Conservation (phyloP, 202 grass and related monocot genomes). For the Setaria italica region DNA sequence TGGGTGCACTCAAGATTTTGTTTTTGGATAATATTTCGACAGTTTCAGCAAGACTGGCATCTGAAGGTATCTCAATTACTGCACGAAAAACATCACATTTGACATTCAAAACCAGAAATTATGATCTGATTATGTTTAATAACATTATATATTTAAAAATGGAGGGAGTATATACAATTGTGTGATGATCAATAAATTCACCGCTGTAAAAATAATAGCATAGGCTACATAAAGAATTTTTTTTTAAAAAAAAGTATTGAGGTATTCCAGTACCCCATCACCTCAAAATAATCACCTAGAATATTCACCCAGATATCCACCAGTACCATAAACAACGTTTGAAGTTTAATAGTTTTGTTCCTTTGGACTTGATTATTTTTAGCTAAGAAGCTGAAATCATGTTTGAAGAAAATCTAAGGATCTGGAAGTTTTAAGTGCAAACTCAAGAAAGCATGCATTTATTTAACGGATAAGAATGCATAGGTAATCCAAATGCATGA, state of each 20-base stretch:
- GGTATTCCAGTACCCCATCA: background rate
- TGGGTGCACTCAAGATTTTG: slow-evolving; percentile 91
- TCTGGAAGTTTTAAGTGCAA: background rate
- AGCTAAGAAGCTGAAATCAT: background rate
- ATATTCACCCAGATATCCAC: background rate
- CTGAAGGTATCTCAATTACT: slow-evolving; percentile 89
- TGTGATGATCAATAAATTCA: slow-evolving; percentile 5
- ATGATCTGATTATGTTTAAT: background rate
- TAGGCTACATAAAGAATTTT: background rate
- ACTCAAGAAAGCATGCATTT: background rate
- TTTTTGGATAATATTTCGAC: slow-evolving; percentile 90
- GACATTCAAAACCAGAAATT: slow-evolving; percentile 30
- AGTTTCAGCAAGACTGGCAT: slow-evolving; percentile 82
- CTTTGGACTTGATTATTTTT: slow-evolving; percentile 7
- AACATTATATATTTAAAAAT: background rate
- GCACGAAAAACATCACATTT: slow-evolving; percentile 34
- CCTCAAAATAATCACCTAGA: slow-evolving; percentile 9
- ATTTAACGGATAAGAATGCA: background rate
- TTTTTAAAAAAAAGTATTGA: background rate
- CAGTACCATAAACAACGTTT: background rate
- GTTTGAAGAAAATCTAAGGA: background rate
- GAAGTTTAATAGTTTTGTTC: slow-evolving; percentile 15
- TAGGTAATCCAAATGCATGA: background rate
- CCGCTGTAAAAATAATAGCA: background rate
- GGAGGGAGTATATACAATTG: background rate